Evolutionary conservation across 352 stramenopile genomes (phyloP).

Genomic region (Peronosclerospora sorghi): DNA sequence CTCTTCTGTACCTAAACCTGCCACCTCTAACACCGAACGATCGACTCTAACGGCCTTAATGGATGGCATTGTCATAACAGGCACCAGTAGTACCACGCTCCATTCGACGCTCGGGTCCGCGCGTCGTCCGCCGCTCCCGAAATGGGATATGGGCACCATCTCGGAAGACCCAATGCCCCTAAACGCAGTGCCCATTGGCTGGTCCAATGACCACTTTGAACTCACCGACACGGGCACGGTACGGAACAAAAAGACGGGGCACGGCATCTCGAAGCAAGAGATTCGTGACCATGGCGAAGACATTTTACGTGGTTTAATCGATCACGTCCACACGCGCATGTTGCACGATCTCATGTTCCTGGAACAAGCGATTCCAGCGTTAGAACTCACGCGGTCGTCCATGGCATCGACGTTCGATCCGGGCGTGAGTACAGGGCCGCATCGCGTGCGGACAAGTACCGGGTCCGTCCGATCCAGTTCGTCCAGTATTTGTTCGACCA

Average conservation of each 20-base stretch:
- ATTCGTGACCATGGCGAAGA: slow-evolving; percentile 61
- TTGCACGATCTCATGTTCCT: slow-evolving; percentile 69
- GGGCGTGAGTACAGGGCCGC: slow-evolving; percentile 11
- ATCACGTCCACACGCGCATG: slow-evolving; percentile 70
- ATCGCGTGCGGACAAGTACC: neutral
- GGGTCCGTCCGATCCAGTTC: slow-evolving; percentile 53
- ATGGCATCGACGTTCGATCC: slow-evolving; percentile 40
- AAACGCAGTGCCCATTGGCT: slow-evolving; percentile 29
- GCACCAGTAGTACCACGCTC: neutral
- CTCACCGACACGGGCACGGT: slow-evolving; percentile 49
- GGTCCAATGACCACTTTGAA: slow-evolving; percentile 47
- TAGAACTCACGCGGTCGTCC: slow-evolving; percentile 46
- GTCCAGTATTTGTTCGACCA: slow-evolving; percentile 73
- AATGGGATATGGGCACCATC: slow-evolving; percentile 73
- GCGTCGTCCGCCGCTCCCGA: slow-evolving; percentile 16
- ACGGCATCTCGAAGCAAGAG: slow-evolving; percentile 58
- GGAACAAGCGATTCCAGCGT: slow-evolving; percentile 63
- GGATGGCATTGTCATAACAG: slow-evolving; percentile 28
- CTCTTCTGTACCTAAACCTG: neutral
- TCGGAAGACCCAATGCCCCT: slow-evolving; percentile 43
- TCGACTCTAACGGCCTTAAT: slow-evolving; percentile 28
- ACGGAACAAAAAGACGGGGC: slow-evolving; percentile 27
- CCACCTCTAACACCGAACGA: neutral
- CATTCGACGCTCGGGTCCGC: neutral
- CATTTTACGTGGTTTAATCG: slow-evolving; percentile 56